Conservation (phyloP, 495 filamentous ascomycete genomes). For the Lentithecium fluviatile region DNA sequence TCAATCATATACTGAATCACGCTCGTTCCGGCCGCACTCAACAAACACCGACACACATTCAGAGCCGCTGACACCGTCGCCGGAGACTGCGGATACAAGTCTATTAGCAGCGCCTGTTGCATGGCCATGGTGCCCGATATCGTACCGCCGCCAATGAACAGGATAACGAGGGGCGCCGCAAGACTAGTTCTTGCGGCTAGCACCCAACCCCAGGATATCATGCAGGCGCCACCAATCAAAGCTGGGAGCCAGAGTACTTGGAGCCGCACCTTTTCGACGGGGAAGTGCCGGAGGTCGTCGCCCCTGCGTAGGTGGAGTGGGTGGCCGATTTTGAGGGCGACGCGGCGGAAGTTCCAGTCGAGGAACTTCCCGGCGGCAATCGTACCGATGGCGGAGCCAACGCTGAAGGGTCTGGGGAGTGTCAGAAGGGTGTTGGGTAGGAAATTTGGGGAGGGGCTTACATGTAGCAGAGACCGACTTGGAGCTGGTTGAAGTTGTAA, state of each 20-base stretch:
- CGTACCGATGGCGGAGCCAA: neutral
- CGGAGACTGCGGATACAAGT: constrained; percentile 61
- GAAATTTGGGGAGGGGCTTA: no score
- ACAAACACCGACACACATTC: constrained; percentile 65
- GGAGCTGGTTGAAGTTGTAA: neutral
- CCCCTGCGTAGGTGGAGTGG: neutral
- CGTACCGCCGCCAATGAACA: constrained; percentile 59
- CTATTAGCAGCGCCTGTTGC: constrained; percentile 58
- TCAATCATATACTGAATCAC: constrained; percentile 65
- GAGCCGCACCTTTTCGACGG: constrained; percentile 5
- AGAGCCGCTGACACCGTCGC: constrained; percentile 68
- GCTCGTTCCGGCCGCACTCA: constrained; percentile 67
- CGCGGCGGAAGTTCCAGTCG: neutral
- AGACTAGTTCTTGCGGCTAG: neutral
- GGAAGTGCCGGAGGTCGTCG: neutral
- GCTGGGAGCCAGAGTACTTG: neutral
- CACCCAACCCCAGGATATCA: constrained; percentile 28
- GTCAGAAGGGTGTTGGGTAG: no score
- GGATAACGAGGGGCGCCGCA: constrained; percentile 49
- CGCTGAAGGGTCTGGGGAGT: neutral
- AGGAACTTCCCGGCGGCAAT: neutral
- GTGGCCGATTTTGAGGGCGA: neutral
- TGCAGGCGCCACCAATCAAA: neutral
- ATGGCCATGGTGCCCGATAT: constrained; percentile 58
- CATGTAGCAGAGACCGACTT: neutral